Evolutionary conservation across 257 asterid genomes (phyloP).

Genomic region (Solanum etuberosum): DNA sequence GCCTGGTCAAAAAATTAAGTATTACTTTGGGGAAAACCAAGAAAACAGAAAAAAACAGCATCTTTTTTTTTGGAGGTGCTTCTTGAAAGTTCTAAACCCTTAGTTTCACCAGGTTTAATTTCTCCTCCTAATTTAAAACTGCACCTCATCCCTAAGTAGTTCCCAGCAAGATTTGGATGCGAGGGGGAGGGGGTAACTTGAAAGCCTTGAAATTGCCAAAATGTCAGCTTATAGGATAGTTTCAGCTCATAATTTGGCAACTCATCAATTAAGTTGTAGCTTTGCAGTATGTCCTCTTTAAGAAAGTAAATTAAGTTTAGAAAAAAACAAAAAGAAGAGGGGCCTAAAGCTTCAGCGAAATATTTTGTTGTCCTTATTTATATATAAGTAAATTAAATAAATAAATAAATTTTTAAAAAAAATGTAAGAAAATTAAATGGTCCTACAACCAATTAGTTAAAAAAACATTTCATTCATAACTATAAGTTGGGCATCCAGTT

Average conservation of each 20-base stretch:
- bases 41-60: not conserved
- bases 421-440: not conserved
- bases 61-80: not conserved
- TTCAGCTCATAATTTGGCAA: not conserved
- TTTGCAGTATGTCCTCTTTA: not conserved
- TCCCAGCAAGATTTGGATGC: not conserved
- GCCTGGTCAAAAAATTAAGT: constrained; percentile 32
- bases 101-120: not conserved
- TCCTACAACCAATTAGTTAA: not conserved
- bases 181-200: not conserved
- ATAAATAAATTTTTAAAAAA: no score
- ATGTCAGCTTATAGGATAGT: not conserved
- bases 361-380: not conserved
- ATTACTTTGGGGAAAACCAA: not conserved
- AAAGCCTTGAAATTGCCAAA: not conserved
- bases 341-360: not conserved
- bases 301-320: not conserved
- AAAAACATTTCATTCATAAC: not conserved
- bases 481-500: not conserved
- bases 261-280: not conserved
- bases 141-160: not conserved
- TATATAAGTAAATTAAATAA: not conserved
- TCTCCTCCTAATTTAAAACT: not conserved
- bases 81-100: not conserved
- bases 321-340: not conserved